phyloP scores from a whole-genome alignment of 1,139 yeast species.

The Yamadazyma membranifaciens region DNA sequence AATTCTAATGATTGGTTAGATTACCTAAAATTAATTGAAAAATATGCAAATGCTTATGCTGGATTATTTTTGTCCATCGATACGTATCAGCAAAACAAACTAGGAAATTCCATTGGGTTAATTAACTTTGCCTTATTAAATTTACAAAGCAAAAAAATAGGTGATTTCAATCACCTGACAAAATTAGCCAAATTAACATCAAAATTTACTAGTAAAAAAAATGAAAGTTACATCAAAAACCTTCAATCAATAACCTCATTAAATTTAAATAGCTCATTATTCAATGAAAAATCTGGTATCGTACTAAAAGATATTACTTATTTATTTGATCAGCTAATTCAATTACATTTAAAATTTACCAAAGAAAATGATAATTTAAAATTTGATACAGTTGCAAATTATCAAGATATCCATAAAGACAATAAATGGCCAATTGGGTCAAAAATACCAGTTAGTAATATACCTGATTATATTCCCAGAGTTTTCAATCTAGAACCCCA shows the following conservation, averaged over 20 bases:
- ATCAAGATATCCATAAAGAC: constrained; percentile 38
- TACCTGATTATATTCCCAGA: constrained; percentile 10
- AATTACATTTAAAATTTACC: constrained; percentile 36
- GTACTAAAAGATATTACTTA: constrained; percentile 37
- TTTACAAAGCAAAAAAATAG: constrained; percentile 35
- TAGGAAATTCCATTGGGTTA: constrained; percentile 46
- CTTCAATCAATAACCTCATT: constrained; percentile 39
- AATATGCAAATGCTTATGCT: constrained; percentile 41
- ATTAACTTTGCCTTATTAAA: constrained; percentile 37
- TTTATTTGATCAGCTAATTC: constrained; percentile 40
- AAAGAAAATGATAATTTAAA: constrained; percentile 43
- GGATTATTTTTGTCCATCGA: constrained; percentile 45
- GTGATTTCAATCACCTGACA: constrained; percentile 13
- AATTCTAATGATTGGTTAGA: constrained; percentile 28
- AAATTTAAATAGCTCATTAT: constrained; percentile 35
- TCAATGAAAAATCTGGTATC: constrained; percentile 34
- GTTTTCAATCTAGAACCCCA: not conserved
- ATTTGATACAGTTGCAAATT: constrained; percentile 37
- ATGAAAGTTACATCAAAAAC: constrained; percentile 31
- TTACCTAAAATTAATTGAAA: constrained; percentile 32
- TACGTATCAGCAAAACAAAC: constrained; percentile 36
- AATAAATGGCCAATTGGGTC: constrained; percentile 48
- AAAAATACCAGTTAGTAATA: constrained; percentile 31
- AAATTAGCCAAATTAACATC: constrained; percentile 23
- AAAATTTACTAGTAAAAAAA: constrained; percentile 27